phyloP scores from a whole-genome alignment of 169 alveolate genomes.

The Condylostoma magnum region DNA sequence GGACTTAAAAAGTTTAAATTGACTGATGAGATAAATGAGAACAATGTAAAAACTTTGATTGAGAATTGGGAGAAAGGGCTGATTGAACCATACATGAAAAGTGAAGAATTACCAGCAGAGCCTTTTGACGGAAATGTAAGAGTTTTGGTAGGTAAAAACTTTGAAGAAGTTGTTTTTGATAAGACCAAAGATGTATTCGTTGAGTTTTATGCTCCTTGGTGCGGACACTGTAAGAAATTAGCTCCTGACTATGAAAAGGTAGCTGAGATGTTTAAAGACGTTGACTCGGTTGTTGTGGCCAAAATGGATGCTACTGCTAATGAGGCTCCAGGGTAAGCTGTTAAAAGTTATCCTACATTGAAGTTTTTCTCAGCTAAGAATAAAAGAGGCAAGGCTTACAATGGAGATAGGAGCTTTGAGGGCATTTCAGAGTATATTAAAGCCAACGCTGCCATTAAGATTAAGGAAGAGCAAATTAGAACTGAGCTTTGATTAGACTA shows the following conservation, averaged over 20 bases:
- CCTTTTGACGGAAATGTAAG: conserved; percentile 28
- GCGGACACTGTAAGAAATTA: conserved; percentile 95
- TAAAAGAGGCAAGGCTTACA: background rate
- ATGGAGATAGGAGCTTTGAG: background rate
- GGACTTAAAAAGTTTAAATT: background rate
- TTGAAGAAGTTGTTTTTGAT: conserved; percentile 76
- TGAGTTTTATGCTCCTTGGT: conserved; percentile 97
- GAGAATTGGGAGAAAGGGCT: background rate
- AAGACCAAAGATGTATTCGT: conserved; percentile 88
- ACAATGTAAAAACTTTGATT: background rate
- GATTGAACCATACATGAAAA: background rate
- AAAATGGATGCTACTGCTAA: conserved; percentile 91
- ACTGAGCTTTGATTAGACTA: too few relatives aligned
- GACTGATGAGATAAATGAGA: background rate
- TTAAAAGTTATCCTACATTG: conserved; percentile 52
- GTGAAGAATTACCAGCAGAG: background rate
- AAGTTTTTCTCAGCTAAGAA: conserved; percentile 36
- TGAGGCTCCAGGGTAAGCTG: conserved; percentile 60
- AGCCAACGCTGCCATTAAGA: too few relatives aligned
- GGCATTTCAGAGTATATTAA: too few relatives aligned
- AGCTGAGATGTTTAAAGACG: conserved; percentile 69
- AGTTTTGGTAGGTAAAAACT: conserved; percentile 78
- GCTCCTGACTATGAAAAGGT: conserved; percentile 85
- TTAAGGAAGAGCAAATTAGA: too few relatives aligned
- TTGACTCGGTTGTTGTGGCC: conserved; percentile 82